Evolutionary conservation across 306 rosid species (phyloP).

Genomic region (Mimosa pudica): DNA sequence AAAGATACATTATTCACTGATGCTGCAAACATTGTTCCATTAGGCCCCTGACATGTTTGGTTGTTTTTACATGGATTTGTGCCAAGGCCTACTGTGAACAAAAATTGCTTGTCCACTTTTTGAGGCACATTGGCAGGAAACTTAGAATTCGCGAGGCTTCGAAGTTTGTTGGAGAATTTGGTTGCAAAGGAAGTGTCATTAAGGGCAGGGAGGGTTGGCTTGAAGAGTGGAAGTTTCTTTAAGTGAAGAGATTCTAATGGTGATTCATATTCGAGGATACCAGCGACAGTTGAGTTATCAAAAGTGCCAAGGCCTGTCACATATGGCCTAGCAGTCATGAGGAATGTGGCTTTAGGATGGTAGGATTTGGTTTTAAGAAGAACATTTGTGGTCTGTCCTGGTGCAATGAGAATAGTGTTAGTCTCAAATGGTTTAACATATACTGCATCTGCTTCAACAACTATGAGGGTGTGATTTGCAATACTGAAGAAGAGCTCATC

Average conservation of each 20-base stretch:
- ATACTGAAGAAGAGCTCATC: slow-evolving; percentile 55
- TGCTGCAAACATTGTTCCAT: slow-evolving; percentile 55
- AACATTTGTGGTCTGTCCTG: slow-evolving; percentile 58
- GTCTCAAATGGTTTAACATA: slow-evolving; percentile 51
- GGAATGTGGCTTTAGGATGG: slow-evolving; percentile 50
- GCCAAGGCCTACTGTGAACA: slow-evolving; percentile 58
- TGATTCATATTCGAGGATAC: slow-evolving; percentile 40
- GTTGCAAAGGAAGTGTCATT: slow-evolving; percentile 55
- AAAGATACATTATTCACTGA: slow-evolving; percentile 56
- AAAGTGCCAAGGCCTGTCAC: slow-evolving; percentile 46
- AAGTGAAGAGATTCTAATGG: slow-evolving; percentile 20
- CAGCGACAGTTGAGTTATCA: slow-evolving; percentile 59
- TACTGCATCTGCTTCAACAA: slow-evolving; percentile 50
- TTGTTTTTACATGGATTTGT: slow-evolving; percentile 44
- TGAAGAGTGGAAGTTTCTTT: slow-evolving; percentile 42
- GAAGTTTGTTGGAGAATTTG: slow-evolving; percentile 38
- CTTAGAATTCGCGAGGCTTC: slow-evolving; percentile 41
- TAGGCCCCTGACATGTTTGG: slow-evolving; percentile 53
- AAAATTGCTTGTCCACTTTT: slow-evolving; percentile 44
- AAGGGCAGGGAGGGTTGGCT: slow-evolving; percentile 47
- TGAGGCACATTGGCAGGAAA: slow-evolving; percentile 52
- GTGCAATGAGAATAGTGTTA: slow-evolving; percentile 42
- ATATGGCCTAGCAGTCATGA: slow-evolving; percentile 47
- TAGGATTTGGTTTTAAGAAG: slow-evolving; percentile 47
- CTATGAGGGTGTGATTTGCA: slow-evolving; percentile 56